Evolutionary conservation across 2,329 filamentous ascomycete species (phyloP).

Genomic region (Calonectria crousiana): DNA sequence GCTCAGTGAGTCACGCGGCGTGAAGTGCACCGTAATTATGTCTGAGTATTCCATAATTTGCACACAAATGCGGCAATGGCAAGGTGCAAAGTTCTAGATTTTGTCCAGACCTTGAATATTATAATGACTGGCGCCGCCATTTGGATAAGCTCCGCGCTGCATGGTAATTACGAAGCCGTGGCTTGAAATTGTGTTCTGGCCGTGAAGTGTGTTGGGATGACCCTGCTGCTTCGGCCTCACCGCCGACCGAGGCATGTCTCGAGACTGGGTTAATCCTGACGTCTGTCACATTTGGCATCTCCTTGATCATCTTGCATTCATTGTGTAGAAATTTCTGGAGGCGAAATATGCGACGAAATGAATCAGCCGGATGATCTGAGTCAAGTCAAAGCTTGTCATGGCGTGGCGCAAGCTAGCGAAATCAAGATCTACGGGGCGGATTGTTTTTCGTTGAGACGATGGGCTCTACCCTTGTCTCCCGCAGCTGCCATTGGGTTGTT

Average conservation of each 20-base stretch:
- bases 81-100: neutral
- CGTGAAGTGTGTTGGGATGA: neutral
- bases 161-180: neutral
- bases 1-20: neutral
- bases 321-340: neutral
- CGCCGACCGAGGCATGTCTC: neutral
- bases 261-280: neutral
- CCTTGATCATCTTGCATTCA: neutral
- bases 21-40: neutral
- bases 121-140: neutral
- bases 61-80: neutral
- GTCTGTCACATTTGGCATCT: neutral
- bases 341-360: neutral
- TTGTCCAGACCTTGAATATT: neutral
- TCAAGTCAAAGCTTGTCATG: constrained; percentile 1
- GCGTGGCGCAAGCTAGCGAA: neutral
- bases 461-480: neutral
- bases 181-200: neutral
- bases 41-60: neutral
- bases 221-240: neutral
- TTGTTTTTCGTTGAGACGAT: neutral
- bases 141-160: neutral
- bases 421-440: constrained; percentile 2
- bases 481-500: neutral
- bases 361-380: neutral